Conservation (phyloP, 768 basidiomycete species). For the Mrakia frigida region DNA sequence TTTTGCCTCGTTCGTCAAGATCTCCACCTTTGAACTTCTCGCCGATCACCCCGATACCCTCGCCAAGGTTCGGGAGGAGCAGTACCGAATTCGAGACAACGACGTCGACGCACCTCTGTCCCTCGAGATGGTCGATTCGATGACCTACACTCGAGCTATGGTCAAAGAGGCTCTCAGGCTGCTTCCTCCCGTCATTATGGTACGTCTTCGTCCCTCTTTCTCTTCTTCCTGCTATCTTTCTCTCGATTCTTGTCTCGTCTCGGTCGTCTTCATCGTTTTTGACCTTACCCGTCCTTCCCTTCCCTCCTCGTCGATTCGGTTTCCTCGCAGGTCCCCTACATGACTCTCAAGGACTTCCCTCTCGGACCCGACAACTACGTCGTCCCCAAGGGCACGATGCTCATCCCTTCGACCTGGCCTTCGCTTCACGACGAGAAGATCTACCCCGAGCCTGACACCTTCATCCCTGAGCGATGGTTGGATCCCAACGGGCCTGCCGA, state of each 20-base stretch:
- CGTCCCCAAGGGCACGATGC: conserved; percentile 83
- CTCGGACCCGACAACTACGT: conserved; percentile 78
- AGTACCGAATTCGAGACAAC: conserved; percentile 71
- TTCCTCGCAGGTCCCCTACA: conserved; percentile 75
- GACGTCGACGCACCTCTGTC: conserved; percentile 72
- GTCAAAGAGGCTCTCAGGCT: conserved; percentile 89
- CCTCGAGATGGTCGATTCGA: conserved; percentile 81
- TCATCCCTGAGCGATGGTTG: conserved; percentile 89
- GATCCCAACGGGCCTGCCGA: conserved; percentile 54
- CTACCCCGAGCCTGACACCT: conserved; percentile 77
- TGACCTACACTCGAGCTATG: conserved; percentile 86
- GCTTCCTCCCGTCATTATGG: conserved; percentile 95
- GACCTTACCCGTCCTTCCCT: too few relatives aligned
- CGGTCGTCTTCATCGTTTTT: background rate
- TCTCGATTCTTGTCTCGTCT: background rate
- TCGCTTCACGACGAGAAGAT: conserved; percentile 83
- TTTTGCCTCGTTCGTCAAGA: conserved; percentile 40
- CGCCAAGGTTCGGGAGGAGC: conserved; percentile 84
- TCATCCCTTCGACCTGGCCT: conserved; percentile 89
- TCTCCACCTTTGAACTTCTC: conserved; percentile 93
- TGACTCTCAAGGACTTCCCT: conserved; percentile 80
- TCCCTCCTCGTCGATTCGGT: background rate
- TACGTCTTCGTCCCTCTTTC: conserved; percentile 43
- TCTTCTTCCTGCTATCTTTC: background rate
- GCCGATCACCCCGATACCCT: conserved; percentile 85